Conservation (phyloP, 305 asterid species). For the Fraxinus ornus region DNA sequence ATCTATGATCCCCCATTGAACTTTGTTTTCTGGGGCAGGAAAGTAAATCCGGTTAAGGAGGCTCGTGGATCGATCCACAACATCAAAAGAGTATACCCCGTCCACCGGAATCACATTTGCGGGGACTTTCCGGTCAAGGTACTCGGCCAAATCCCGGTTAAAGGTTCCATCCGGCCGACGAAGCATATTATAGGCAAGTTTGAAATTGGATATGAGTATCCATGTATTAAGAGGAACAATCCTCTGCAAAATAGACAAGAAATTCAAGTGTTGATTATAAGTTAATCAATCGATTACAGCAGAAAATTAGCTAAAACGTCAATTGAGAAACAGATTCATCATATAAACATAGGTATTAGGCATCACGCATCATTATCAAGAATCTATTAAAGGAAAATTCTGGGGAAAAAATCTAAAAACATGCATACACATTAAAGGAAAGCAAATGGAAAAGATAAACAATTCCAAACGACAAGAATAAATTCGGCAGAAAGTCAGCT, state of each 20-base stretch:
- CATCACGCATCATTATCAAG: not conserved
- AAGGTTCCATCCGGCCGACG: slow-evolving; percentile 41
- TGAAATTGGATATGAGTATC: slow-evolving; percentile 41
- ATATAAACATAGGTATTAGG: not conserved
- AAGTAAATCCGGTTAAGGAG: slow-evolving; percentile 34
- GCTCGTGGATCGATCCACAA: slow-evolving; percentile 28
- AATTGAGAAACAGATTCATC: not conserved
- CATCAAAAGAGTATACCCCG: slow-evolving; percentile 42
- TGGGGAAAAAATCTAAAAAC: not conserved
- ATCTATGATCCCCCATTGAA: slow-evolving; percentile 20
- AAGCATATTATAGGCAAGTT: slow-evolving; percentile 36
- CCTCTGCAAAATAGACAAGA: slow-evolving; percentile 22
- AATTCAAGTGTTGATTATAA: not conserved
- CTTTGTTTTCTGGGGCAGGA: slow-evolving; percentile 22
- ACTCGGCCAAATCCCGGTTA: slow-evolving; percentile 35
- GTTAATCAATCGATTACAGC: not conserved
- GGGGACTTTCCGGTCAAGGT: slow-evolving; percentile 34
- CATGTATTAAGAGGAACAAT: slow-evolving; percentile 42
- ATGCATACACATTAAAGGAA: slow-evolving; percentile 36
- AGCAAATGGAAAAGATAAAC: slow-evolving; percentile 25
- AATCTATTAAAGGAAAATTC: slow-evolving; percentile 17
- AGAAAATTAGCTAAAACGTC: not conserved
- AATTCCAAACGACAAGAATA: slow-evolving; percentile 28
- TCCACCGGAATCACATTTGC: slow-evolving; percentile 28
- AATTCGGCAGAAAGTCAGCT: slow-evolving; percentile 32